Conservation (phyloP, 176 grass and related monocot genomes). For the Echinochloa phyllopogon region DNA sequence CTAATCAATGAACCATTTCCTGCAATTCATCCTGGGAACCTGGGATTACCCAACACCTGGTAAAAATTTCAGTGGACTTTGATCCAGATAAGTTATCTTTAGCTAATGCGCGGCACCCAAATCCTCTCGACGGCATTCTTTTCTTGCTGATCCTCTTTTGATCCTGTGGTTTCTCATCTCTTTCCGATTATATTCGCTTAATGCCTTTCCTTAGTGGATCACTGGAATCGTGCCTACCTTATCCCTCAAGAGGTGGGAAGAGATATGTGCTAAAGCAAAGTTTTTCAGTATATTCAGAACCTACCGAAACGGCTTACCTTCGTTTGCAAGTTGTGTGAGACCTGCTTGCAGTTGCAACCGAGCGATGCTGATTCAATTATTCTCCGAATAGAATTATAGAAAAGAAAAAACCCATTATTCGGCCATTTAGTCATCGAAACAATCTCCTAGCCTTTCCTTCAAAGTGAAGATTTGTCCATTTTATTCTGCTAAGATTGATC, state of each 20-base stretch:
- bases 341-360: not conserved
- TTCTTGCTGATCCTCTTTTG: constrained; percentile 44
- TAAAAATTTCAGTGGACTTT: constrained; percentile 29
- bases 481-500: constrained; percentile 30
- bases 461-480: constrained; percentile 36
- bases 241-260: constrained; percentile 47
- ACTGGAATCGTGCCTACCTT: constrained; percentile 60
- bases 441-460: constrained; percentile 39
- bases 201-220: constrained; percentile 52
- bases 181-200: constrained; percentile 42
- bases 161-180: constrained; percentile 46
- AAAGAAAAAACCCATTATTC: not conserved
- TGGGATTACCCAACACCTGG: not conserved
- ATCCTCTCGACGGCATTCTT: constrained; percentile 25
- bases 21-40: constrained; percentile 1
- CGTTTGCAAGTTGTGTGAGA: constrained; percentile 29
- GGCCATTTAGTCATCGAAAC: not conserved
- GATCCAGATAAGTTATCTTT: constrained; percentile 50
- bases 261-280: constrained; percentile 38
- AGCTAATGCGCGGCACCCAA: constrained; percentile 38
- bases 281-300: constrained; percentile 59
- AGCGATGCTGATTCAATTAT: constrained; percentile 26
- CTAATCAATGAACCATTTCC: not conserved
- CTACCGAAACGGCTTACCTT: constrained; percentile 42
- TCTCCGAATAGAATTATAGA: constrained; percentile 21